phyloP scores from a whole-genome alignment of 2,329 filamentous ascomycete species.

The Dothiorella sarmentorum region DNA sequence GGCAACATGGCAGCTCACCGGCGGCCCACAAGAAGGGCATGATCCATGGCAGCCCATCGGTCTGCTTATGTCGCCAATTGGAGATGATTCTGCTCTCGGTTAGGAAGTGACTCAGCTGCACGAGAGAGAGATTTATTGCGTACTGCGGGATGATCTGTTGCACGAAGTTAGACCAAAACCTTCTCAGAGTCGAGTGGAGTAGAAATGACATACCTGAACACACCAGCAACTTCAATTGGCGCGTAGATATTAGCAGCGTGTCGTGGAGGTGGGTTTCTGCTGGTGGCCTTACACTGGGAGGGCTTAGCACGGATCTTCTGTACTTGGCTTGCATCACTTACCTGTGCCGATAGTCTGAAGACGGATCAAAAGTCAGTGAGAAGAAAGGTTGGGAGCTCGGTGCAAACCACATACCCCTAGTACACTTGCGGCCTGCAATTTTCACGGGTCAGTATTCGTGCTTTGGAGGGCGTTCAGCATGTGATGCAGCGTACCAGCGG shows the following conservation, averaged over 20 bases:
- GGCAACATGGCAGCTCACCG: constrained; percentile 36
- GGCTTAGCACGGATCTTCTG: constrained; percentile 7
- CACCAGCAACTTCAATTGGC: constrained; percentile 37
- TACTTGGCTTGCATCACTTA: constrained; percentile 20
- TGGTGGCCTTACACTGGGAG: constrained; percentile 22
- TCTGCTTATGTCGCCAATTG: constrained; percentile 59
- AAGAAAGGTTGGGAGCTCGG: not conserved
- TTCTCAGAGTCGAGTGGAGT: not conserved
- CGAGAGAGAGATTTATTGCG: not conserved
- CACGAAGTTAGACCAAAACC: constrained; percentile 23
- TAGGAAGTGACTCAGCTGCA: constrained; percentile 14
- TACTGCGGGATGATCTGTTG: constrained; percentile 36
- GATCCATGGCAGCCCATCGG: constrained; percentile 56
- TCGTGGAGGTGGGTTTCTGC: constrained; percentile 21
- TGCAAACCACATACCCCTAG: constrained; percentile 34
- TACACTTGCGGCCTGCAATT: constrained; percentile 35
- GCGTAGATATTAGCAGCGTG: constrained; percentile 18
- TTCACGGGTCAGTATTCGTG: constrained; percentile 23
- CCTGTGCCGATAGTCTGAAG: constrained; percentile 39
- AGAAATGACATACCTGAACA: constrained; percentile 32
- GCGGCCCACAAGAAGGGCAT: constrained; percentile 66
- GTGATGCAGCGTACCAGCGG: constrained; percentile 1
- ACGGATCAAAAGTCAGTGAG: not conserved
- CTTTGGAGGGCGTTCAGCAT: not conserved
- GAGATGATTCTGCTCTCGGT: constrained; percentile 51